Conservation (phyloP, 192 early-diverging fungal genomes). For the Linderina pennispora region DNA sequence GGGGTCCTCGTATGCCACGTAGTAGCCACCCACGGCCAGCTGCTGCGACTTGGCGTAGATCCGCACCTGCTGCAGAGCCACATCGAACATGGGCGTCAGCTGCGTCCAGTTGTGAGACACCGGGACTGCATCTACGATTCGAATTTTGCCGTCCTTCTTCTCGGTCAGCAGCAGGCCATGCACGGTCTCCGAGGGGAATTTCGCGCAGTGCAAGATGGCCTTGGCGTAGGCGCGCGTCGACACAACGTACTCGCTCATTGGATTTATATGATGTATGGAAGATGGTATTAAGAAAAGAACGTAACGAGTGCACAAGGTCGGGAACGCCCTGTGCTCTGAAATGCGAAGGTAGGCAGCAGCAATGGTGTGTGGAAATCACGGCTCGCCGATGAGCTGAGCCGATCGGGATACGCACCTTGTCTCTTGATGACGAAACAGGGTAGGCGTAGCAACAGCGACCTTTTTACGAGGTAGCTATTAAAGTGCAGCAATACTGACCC, state of each 20-base stretch:
- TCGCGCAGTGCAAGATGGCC: conserved; percentile 73
- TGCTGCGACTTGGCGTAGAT: conserved; percentile 26
- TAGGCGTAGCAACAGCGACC: too few relatives aligned
- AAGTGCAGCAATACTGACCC: too few relatives aligned
- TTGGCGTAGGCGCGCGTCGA: conserved; percentile 64
- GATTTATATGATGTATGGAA: not conserved
- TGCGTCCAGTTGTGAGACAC: conserved; percentile 76
- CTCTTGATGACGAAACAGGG: too few relatives aligned
- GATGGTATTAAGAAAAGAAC: not conserved
- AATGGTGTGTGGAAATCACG: too few relatives aligned
- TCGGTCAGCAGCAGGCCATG: conserved; percentile 67
- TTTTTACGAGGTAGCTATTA: too few relatives aligned
- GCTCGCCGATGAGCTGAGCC: too few relatives aligned
- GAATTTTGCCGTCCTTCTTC: conserved; percentile 24
- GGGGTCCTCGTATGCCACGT: conserved; percentile 39
- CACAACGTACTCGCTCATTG: conserved; percentile 38
- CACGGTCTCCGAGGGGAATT: conserved; percentile 71
- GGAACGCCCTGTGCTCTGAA: too few relatives aligned
- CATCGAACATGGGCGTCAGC: conserved; percentile 77
- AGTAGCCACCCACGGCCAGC: conserved; percentile 31
- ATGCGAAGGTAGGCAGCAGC: too few relatives aligned
- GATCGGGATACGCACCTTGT: too few relatives aligned
- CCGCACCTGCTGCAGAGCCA: conserved; percentile 73
- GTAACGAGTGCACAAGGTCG: too few relatives aligned
- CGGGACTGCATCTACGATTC: conserved; percentile 68